Base-by-base conservation (phyloP, 164 flowering plant genomes). In the Nelumbo lutea region DNA sequence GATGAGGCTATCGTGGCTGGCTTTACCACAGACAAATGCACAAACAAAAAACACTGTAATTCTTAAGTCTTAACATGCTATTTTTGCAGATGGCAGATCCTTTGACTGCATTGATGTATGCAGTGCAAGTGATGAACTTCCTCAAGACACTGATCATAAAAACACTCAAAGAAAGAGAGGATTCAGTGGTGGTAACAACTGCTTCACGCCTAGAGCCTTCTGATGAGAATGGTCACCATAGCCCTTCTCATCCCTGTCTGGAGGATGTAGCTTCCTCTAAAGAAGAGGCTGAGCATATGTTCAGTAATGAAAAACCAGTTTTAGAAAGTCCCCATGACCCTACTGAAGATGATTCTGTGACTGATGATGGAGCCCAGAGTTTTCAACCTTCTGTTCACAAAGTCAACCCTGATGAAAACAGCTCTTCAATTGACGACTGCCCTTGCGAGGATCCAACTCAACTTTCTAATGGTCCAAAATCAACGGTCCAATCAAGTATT, bases 91-190 rank as follows among this genome's bases (percentile, higher is more conserved):
- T 90, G 94, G 89, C 85, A 11, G 96, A 90, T 79, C 96, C 96
- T 53, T 81, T 90, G 70, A 88, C 90, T 55, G 94, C 96, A 59
- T 64, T 90, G 81, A 89, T 88, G 92, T 87, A 90, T 73, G 94
- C 91, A 3, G 96, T 88, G 57, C 96, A 90, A 85, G 93, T 90
- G 67, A 88, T 90, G 96, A 90, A 90, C 77, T 90, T 88, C 72
- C 88, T 90, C 51, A 88, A 86, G 83, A 85, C 80, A 10, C 87
- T 90, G 48, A 84, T 90, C 43, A 15, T 76, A 11, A 87, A 72
- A 79, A 85, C 84, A 2, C 75, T 90, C 13, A 80, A 71, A 62
- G 92, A 82, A 68, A 80, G 96, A 68, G 81, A 84, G 72, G 92
- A 86, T 63, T 69, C 85, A 11, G 68, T 77, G 11, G 60, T 73